Evolutionary conservation across 176 grass and related monocot genomes (phyloP).

Genomic region (Triticum turgidum): DNA sequence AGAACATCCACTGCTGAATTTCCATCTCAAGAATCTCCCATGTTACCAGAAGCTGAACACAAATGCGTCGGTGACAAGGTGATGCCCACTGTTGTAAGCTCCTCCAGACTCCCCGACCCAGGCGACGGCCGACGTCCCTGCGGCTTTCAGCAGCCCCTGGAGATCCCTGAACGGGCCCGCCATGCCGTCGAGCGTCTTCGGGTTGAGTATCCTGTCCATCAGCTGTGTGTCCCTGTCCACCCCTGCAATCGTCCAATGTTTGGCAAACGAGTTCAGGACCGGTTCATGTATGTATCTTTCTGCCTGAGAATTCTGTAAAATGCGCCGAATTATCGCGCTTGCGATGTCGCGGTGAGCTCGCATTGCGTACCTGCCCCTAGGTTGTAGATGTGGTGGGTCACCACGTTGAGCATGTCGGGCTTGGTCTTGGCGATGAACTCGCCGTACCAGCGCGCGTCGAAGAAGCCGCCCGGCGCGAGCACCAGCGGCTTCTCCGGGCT

Average conservation of each 20-base stretch:
- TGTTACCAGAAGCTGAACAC: constrained; percentile 94
- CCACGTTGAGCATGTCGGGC: constrained; percentile 60
- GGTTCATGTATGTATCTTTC: not conserved
- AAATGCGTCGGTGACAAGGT: constrained; percentile 87
- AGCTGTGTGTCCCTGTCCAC: constrained; percentile 68
- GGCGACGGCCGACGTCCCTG: constrained; percentile 53
- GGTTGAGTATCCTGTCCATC: constrained; percentile 74
- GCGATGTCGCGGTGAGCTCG: no score
- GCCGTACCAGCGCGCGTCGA: constrained; percentile 59
- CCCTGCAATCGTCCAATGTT: constrained; percentile 27
- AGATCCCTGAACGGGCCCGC: constrained; percentile 55
- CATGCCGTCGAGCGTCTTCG: constrained; percentile 57
- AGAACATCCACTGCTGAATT: not conserved
- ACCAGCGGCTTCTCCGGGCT: constrained; percentile 62
- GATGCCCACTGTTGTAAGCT: constrained; percentile 90
- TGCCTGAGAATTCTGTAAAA: not conserved
- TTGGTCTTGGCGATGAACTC: constrained; percentile 63
- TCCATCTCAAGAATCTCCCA: not conserved
- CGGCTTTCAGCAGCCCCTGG: constrained; percentile 45
- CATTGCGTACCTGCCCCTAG: constrained; percentile 60
- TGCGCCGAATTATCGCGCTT: not conserved
- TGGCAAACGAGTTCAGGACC: not conserved
- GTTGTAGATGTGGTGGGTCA: constrained; percentile 95
- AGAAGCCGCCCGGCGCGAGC: constrained; percentile 87
- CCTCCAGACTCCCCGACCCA: constrained; percentile 94